These are phyloP conservation scores for Rhododendron molle DNA, from an alignment of 148 eudicot genomes.

Conservation along the genomic window DNA sequence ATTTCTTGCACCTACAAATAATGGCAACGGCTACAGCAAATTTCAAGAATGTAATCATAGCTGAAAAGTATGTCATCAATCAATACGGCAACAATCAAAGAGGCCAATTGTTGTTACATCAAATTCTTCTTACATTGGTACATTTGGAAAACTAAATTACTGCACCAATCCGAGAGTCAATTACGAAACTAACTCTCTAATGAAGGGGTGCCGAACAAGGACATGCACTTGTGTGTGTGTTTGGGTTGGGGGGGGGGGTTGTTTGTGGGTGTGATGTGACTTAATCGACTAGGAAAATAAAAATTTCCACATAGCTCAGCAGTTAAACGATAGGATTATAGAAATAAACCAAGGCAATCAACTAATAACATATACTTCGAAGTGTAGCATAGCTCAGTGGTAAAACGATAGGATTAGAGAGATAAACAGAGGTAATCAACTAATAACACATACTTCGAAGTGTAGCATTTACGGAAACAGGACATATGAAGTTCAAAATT, in stretches of 20 bases:
- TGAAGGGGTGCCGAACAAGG: background rate
- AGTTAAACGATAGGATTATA: background rate
- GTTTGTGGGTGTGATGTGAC: background rate
- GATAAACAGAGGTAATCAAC: background rate
- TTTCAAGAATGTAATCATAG: background rate
- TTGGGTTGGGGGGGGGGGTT: no score
- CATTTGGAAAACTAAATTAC: background rate
- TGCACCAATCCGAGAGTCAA: background rate
- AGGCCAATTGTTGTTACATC: background rate
- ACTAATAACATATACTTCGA: background rate
- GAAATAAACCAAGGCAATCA: background rate
- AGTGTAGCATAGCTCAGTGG: background rate
- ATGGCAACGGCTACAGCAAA: slow-evolving; percentile 6
- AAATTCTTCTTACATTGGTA: background rate
- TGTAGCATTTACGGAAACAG: background rate
- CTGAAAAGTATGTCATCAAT: background rate
- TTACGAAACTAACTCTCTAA: background rate
- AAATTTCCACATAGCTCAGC: background rate
- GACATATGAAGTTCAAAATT: background rate
- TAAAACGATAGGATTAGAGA: background rate
- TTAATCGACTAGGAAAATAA: background rate
- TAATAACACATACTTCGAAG: background rate
- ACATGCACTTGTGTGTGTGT: background rate
- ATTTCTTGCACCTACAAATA: slow-evolving; percentile 82
- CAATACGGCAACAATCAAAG: background rate